phyloP scores from a whole-genome alignment of 2,329 filamentous ascomycete genomes.

The Cryphonectria japonica region DNA sequence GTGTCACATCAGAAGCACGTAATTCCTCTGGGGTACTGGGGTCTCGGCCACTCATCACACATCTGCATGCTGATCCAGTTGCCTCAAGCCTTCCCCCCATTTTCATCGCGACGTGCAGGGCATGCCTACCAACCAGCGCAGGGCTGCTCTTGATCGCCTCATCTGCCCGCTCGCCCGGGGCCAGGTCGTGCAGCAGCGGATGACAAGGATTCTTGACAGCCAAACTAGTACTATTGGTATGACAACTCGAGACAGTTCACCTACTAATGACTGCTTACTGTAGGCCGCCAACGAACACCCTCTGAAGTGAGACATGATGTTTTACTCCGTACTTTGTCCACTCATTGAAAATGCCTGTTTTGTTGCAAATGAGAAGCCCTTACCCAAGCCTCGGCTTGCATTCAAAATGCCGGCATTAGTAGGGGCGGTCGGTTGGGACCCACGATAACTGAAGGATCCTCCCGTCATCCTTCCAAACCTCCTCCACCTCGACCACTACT shows the following conservation, averaged over 20 bases:
- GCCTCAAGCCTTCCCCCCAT: background rate
- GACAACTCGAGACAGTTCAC: background rate
- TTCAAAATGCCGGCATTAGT: background rate
- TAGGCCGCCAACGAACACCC: background rate
- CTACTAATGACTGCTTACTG: background rate
- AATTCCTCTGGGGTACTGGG: background rate
- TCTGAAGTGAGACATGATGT: background rate
- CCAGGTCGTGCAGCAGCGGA: background rate
- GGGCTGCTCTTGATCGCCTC: background rate
- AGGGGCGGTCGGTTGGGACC: background rate
- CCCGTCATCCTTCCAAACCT: slow-evolving; percentile 3
- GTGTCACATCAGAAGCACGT: slow-evolving; percentile 1
- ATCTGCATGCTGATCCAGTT: background rate
- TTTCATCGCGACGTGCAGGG: background rate
- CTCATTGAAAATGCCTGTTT: background rate
- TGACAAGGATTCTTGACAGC: background rate
- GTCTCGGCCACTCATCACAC: background rate
- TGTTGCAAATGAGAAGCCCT: background rate
- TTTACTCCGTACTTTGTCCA: background rate
- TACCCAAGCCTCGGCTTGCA: background rate
- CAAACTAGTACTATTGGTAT: background rate
- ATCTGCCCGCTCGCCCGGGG: background rate
- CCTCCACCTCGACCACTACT: slow-evolving; percentile 6
- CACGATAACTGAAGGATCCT: background rate
- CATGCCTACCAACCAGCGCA: background rate